Evolutionary conservation across 2,329 filamentous ascomycete species (phyloP), one percentile per base, ranked within the genome.

Genomic region (Nigrograna mackinnonii): DNA sequence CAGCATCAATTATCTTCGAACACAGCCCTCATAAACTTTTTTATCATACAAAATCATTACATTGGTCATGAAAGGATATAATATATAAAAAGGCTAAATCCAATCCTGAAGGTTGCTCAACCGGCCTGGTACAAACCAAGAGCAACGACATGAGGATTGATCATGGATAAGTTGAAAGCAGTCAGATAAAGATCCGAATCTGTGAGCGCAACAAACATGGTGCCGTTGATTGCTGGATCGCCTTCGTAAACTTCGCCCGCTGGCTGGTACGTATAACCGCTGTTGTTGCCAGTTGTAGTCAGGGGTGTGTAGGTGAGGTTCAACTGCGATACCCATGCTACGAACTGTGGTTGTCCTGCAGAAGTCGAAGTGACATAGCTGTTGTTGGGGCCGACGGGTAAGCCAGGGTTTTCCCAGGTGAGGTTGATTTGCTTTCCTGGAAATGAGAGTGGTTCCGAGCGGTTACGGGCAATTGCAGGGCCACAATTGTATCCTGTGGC

Each of bases 51-150:
- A 28, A 9, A 28, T 28, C n/a, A n/a, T n/a, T n/a, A n/a, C n/a
- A n/a, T n/a, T n/a, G n/a, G n/a, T n/a, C n/a, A n/a, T n/a, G n/a
- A n/a, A n/a, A n/a, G n/a, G n/a, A n/a, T 28, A n/a, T 9, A 9
- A 28, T 28, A 28, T 28, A 28, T n/a, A 28, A 28, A n/a, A 28
- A 28, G 24, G n/a, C n/a, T 28, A 28, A 9, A 28, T 28, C 24
- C 24, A 28, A 28, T 9, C 24, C n/a, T 9, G n/a, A 9, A 28
- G 9, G n/a, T n/a, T n/a, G 24, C 47, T 78, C 77, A 94, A 52
- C 89, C 89, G 55, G 88, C 84, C 70, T 90, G 86, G 66, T 91
- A 94, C 26, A 94, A 62, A 39, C 82, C 85, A 40, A 91, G 74
- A 17, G 89, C 88, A 42, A 82, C 80, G 24, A 94, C 84, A 55